Evolutionary conservation across 164 flowering plant species (phyloP).

Genomic region (Vitis vinifera): ASM3070453v1 NC_081812.1:20453501-20454000

Average conservation of each 20-base stretch:
- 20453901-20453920: conserved; percentile 2
- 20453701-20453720: conserved; percentile 41
- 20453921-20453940: conserved; percentile 25
- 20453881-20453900: conserved; percentile 1
- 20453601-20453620: no score
- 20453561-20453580: no score
- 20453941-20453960: conserved; percentile 41
- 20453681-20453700: conserved; percentile 63
- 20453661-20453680: background rate
- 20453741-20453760: conserved; percentile 41
- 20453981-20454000: conserved; percentile 71
- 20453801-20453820: conserved; percentile 37
- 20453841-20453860: conserved; percentile 30
- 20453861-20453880: conserved; percentile 6
- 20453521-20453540: no score
- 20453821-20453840: conserved; percentile 44
- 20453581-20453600: no score
- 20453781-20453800: conserved; percentile 29
- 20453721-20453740: conserved; percentile 48
- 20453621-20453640: background rate
- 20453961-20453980: conserved; percentile 45
- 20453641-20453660: background rate
- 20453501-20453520: no score
- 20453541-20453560: no score
- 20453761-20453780: conserved; percentile 43